Conservation (phyloP, 2,329 filamentous ascomycete genomes). For the Didymosphaeria variabile region DNA sequence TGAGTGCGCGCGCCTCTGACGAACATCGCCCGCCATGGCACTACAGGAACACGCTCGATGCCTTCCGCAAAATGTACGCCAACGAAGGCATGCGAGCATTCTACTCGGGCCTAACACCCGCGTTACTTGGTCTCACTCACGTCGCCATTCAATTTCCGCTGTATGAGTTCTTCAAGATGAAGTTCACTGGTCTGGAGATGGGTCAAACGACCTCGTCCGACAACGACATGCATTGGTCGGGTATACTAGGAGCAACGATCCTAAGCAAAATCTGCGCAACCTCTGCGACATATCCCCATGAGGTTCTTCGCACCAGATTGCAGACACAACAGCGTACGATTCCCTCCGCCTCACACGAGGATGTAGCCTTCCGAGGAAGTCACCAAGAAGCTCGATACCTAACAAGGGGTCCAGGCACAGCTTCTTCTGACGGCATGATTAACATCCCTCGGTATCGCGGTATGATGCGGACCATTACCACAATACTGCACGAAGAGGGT, state of each 20-base stretch:
- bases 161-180: slow-evolving; percentile 91
- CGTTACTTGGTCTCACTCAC: slow-evolving; percentile 89
- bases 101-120: slow-evolving; percentile 93
- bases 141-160: slow-evolving; percentile 97
- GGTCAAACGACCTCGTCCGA: slow-evolving; percentile 69
- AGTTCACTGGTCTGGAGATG: slow-evolving; percentile 89
- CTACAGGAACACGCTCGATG: slow-evolving; percentile 88
- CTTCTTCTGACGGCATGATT: slow-evolving; percentile 66
- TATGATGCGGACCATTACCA: slow-evolving; percentile 80
- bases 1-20: slow-evolving; percentile 64
- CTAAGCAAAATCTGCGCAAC: slow-evolving; percentile 94
- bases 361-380: slow-evolving; percentile 57
- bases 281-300: slow-evolving; percentile 95
- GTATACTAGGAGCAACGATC: slow-evolving; percentile 87
- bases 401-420: slow-evolving; percentile 54
- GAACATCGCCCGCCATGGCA: slow-evolving; percentile 80
- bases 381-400: slow-evolving; percentile 49
- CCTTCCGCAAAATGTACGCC: slow-evolving; percentile 93
- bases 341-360: slow-evolving; percentile 57
- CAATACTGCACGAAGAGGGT: slow-evolving; percentile 88
- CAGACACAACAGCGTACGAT: slow-evolving; percentile 87
- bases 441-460: slow-evolving; percentile 73
- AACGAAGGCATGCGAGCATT: slow-evolving; percentile 90
- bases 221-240: slow-evolving; percentile 77
- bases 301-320: slow-evolving; percentile 90